A percentile compares a stretch with the other conserved stretches of the same genome.
These are phyloP conservation scores for Hanseniaspora sp. DNA, from an alignment of 1,139 yeast genomes.

Conservation along the genomic window DNA sequence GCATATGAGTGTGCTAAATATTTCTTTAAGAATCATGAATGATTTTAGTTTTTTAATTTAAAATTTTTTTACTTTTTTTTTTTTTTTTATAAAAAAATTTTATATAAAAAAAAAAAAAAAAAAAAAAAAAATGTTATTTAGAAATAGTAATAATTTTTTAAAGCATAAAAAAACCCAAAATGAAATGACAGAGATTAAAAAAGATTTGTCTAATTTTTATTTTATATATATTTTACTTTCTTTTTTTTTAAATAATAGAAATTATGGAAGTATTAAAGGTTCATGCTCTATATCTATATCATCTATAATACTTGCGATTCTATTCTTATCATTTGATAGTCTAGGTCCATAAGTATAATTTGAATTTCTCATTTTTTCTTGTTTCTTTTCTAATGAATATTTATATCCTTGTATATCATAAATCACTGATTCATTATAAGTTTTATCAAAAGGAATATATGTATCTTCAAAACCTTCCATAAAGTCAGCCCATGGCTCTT, in stretches of 20 bases:
- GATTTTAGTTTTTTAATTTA: not conserved
- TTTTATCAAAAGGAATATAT: conserved; percentile 25
- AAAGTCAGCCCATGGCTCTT: conserved; percentile 40
- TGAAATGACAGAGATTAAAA: too few relatives aligned
- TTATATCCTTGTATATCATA: conserved; percentile 37
- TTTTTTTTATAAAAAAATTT: not conserved
- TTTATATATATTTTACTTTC: not conserved
- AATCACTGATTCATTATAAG: conserved; percentile 45
- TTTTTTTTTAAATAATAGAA: not conserved
- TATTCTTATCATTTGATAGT: not conserved
- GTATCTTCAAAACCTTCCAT: conserved; percentile 19
- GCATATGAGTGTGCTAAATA: conserved; percentile 92
- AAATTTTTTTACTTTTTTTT: not conserved
- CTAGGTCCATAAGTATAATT: conserved; percentile 2
- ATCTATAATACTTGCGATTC: conserved; percentile 5
- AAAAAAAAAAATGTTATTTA: too few relatives aligned
- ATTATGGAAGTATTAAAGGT: not conserved
- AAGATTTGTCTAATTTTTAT: too few relatives aligned
- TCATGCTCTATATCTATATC: conserved; percentile 2
- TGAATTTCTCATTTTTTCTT: not conserved
- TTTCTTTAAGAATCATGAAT: conserved; percentile 19
- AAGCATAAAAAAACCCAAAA: too few relatives aligned
- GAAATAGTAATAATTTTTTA: too few relatives aligned
- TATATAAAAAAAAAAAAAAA: not conserved
- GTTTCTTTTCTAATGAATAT: conserved; percentile 26